Evolutionary conservation across 176 grass and related monocot genomes (phyloP).

Genomic region (Elymus sibiricus): DNA sequence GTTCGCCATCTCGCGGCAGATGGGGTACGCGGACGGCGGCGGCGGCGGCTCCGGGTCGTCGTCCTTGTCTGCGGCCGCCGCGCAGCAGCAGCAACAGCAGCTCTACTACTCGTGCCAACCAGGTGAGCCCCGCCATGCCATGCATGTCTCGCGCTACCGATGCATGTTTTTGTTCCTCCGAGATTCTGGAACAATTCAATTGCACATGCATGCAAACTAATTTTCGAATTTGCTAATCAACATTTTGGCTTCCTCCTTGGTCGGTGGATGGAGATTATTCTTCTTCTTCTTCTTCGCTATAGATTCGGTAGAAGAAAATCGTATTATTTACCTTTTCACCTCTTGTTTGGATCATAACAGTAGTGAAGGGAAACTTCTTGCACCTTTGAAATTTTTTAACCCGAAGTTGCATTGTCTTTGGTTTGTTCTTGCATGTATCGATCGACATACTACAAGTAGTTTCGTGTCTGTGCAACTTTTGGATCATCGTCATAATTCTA

Average conservation of each 20-base stretch:
- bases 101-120: conserved; percentile 58
- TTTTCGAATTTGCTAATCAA: not conserved
- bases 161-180: not conserved
- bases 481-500: too few relatives aligned
- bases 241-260: not conserved
- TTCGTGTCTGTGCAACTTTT: too few relatives aligned
- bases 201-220: not conserved
- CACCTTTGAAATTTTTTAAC: not conserved
- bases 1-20: conserved; percentile 84
- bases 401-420: not conserved
- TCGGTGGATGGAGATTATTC: not conserved
- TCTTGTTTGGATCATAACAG: not conserved
- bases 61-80: conserved; percentile 27
- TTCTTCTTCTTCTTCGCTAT: too few relatives aligned
- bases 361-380: not conserved
- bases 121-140: conserved; percentile 32
- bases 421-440: not conserved
- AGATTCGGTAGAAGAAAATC: not conserved
- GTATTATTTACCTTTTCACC: not conserved
- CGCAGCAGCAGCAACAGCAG: conserved; percentile 31
- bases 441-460: too few relatives aligned
- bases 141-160: conserved; percentile 9
- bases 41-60: conserved; percentile 22
- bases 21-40: conserved; percentile 47
- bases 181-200: not conserved